phyloP scores from a whole-genome alignment of 2,329 filamentous ascomycete species.

The Pseudogymnoascus sp. region DNA sequence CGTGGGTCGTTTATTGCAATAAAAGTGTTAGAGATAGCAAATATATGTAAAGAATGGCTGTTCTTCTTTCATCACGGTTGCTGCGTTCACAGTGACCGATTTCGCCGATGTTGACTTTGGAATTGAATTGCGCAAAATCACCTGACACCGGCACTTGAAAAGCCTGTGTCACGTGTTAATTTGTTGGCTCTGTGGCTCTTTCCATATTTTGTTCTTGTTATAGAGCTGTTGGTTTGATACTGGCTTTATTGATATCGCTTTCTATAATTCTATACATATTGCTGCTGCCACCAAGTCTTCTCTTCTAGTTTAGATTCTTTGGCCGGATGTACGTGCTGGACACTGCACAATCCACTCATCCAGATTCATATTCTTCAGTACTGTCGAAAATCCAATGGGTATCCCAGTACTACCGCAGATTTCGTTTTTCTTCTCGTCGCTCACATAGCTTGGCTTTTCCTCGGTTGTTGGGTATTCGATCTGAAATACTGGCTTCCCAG shows the following conservation, averaged over 20 bases:
- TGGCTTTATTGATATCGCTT: background rate
- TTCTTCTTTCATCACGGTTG: background rate
- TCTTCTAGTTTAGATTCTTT: background rate
- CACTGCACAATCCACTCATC: conserved; percentile 7
- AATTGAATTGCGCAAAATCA: background rate
- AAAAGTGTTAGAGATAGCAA: background rate
- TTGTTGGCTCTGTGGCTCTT: background rate
- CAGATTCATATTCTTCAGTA: conserved; percentile 6
- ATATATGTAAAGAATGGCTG: too few relatives aligned
- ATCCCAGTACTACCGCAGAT: background rate
- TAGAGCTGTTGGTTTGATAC: background rate
- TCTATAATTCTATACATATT: background rate
- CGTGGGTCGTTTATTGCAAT: background rate
- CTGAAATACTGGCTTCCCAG: conserved; percentile 59
- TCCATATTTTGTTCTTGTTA: background rate
- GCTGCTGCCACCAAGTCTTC: background rate
- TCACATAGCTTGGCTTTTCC: background rate
- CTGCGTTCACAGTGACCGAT: background rate
- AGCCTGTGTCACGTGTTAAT: background rate
- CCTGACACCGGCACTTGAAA: background rate
- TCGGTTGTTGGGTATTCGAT: conserved; percentile 53
- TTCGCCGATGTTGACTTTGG: background rate
- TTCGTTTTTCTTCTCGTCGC: background rate
- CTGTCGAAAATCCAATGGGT: background rate
- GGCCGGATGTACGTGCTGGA: background rate